Conservation (phyloP, 2,329 filamentous ascomycete species). For the Phialocephala sp. region DNA sequence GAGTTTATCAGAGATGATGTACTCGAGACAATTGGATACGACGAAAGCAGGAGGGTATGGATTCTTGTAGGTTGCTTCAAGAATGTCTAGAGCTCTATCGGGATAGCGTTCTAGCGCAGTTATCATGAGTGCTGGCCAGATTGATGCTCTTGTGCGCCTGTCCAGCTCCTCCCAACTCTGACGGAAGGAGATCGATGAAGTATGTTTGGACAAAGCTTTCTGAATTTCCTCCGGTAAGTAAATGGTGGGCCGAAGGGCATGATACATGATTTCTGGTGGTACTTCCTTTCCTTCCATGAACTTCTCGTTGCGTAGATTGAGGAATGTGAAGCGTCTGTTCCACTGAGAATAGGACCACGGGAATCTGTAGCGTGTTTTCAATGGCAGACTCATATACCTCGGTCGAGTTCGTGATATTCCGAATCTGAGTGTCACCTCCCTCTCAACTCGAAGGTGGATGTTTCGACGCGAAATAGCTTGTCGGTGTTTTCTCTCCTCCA, state of each 20-base stretch:
- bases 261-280: neutral
- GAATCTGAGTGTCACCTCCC: neutral
- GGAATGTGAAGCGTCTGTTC: slow-evolving; percentile 26
- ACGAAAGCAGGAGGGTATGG: slow-evolving; percentile 32
- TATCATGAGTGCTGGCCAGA: slow-evolving; percentile 36
- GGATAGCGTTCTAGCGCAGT: slow-evolving; percentile 29
- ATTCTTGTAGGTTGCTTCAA: slow-evolving; percentile 32
- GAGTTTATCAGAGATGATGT: slow-evolving; percentile 32
- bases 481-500: neutral
- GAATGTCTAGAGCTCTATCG: slow-evolving; percentile 31
- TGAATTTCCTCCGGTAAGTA: neutral
- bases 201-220: slow-evolving; percentile 6
- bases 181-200: slow-evolving; percentile 12
- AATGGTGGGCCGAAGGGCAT: neutral
- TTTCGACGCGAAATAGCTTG: neutral
- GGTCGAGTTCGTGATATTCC: neutral
- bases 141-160: neutral
- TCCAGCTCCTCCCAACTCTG: slow-evolving; percentile 22
- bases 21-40: slow-evolving; percentile 35
- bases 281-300: neutral
- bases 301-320: slow-evolving; percentile 21
- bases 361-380: slow-evolving; percentile 2
- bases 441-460: neutral
- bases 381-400: slow-evolving; percentile 19
- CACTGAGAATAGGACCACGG: slow-evolving; percentile 12